Percentiles rank a stretch among this genome's conserved stretches.
These are phyloP conservation scores for Podaxis sp. DNA, from an alignment of 768 basidiomycete genomes.

Conservation along the genomic window DNA sequence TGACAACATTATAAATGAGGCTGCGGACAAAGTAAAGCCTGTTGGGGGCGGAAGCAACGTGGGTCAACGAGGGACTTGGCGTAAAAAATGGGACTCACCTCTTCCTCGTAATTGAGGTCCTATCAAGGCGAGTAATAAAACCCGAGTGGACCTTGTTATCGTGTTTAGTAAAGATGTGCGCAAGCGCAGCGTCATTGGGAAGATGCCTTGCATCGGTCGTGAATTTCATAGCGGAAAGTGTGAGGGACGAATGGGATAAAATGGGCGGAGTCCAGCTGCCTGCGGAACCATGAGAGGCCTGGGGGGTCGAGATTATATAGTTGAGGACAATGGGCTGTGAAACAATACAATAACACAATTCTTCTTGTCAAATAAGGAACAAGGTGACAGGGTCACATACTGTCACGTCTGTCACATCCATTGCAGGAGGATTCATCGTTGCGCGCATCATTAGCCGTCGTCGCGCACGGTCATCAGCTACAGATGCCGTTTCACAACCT, in stretches of 20 bases:
- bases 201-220: neutral
- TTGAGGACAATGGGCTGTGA: neutral
- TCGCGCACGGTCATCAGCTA: neutral
- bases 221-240: neutral
- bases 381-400: neutral
- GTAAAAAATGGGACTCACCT: neutral
- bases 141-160: constrained; percentile 10
- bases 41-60: neutral
- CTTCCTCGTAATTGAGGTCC: constrained; percentile 12
- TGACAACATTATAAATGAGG: constrained; percentile 25
- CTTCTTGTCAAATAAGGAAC: neutral
- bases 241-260: neutral
- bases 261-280: constrained; percentile 13
- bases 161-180: constrained; percentile 14
- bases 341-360: neutral
- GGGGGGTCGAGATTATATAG: neutral
- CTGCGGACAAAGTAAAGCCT: constrained; percentile 28
- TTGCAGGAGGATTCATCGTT: neutral
- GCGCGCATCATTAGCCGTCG: constrained; percentile 1
- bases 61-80: neutral
- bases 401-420: neutral
- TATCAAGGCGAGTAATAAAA: constrained; percentile 19
- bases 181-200: constrained; percentile 4
- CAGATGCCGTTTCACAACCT: constrained; percentile 83
- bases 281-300: neutral